Evolutionary conservation across 2,329 filamentous ascomycete genomes (phyloP), one percentile per base, ranked within the genome.

Genomic region (Penicillium decumbens): DNA sequence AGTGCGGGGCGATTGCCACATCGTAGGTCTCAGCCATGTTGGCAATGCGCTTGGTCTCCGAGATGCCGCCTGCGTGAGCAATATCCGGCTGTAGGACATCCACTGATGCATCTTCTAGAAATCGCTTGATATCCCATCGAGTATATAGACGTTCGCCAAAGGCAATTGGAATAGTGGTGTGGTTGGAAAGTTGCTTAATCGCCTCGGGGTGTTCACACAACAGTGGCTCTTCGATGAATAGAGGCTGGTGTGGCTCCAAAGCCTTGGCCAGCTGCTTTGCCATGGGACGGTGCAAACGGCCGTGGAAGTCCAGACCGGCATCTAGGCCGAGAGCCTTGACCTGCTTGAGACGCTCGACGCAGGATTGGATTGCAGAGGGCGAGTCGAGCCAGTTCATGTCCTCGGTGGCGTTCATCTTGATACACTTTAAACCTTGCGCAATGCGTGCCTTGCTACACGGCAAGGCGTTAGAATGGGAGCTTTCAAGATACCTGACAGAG

Each of bases 321-420:
- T 90, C 86, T 56, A 92, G 79, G 1, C 86, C 86, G 0, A 88
- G 70, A 0, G 77, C 75, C 63, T 86, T 88, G 5, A 91, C 87
- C 0, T 78, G 75, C 57, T 84, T 83, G 12, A 91, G 72, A 1
- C 87, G 77, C 46, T 86, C 80, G 2, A 89, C 81, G 35, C 80
- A 83, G 4, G 77, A 74, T 40, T 85, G 76, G 0, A 91, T 75
- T 0, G 77, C 76, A 0, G 77, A 73, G 0, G 88, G 87, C 0
- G 84, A 85, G 66, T 91, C 88, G 0, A 91, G 79, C 86, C 86
- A 90, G 55, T 81, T 83, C 0, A 89, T 69, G 53, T 89, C 87
- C 62, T 86, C 85, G 0, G 87, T 90, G 2, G 80, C 87, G 63
- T 90, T 90, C 87, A 91, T 90, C 64, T 91, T 90, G 45, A 90